A percentile compares a stretch with the other conserved stretches of the same genome.
Evolutionary conservation across 129 eudicot species (phyloP).

Genomic region (Flaveria trinervia): DNA sequence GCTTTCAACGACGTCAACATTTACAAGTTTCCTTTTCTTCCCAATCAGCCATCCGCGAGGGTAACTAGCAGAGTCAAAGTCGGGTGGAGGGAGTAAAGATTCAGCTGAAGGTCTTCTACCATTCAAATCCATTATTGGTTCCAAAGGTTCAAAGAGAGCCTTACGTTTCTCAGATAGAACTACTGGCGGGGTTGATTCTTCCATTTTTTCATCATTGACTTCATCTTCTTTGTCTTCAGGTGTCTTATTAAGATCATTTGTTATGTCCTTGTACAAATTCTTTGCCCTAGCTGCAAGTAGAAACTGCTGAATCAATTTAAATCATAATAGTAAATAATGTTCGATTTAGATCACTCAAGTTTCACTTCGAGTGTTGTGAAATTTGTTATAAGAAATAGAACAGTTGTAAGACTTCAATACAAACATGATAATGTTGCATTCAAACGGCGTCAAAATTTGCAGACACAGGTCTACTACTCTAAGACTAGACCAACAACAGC

Average conservation of each 20-base stretch:
- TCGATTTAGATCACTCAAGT: background rate
- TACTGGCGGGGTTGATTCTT: constrained; percentile 50
- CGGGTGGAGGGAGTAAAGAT: constrained; percentile 93
- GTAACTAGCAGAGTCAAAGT: constrained; percentile 79
- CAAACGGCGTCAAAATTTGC: background rate
- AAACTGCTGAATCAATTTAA: constrained; percentile 35
- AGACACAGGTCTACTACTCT: constrained; percentile 12
- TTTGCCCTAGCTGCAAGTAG: constrained; percentile 50
- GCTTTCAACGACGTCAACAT: constrained; percentile 96
- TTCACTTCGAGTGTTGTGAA: background rate
- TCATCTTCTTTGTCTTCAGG: constrained; percentile 52
- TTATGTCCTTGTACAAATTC: constrained; percentile 46
- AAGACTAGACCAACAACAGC: background rate
- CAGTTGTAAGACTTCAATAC: background rate
- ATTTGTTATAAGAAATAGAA: constrained; percentile 9
- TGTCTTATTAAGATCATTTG: constrained; percentile 41
- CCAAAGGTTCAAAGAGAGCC: constrained; percentile 90
- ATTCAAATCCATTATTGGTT: constrained; percentile 54
- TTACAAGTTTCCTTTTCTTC: constrained; percentile 90
- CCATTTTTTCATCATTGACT: constrained; percentile 48
- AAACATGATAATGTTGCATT: constrained; percentile 1
- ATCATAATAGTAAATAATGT: background rate
- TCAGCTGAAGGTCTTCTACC: constrained; percentile 77
- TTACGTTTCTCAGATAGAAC: constrained; percentile 78
- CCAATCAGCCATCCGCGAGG: constrained; percentile 95